Percentiles rank a stretch among this genome's conserved stretches.
Conservation (phyloP, 1,284 basidiomycete genomes). For the Erythrobasidium hasegawianum region DNA sequence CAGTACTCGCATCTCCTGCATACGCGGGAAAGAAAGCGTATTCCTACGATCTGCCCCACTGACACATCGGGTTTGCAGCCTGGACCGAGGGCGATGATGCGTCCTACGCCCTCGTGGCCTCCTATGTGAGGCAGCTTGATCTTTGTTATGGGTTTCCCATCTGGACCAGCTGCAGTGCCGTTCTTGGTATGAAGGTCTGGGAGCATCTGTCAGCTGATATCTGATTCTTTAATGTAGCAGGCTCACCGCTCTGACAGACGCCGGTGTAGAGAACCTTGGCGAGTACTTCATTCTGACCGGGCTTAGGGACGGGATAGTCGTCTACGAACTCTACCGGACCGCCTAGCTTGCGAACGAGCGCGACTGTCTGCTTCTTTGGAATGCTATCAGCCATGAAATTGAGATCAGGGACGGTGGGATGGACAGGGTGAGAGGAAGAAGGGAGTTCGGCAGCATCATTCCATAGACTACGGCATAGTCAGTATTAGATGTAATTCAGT, state of each 20-base stretch:
- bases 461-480: too few relatives aligned
- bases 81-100: constrained; percentile 23
- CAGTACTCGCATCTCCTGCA: constrained; percentile 36
- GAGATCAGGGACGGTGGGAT: too few relatives aligned
- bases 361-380: constrained; percentile 6
- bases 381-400: not conserved
- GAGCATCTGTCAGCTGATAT: not conserved
- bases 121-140: constrained; percentile 17
- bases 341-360: constrained; percentile 6
- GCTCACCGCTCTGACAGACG: constrained; percentile 10
- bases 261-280: constrained; percentile 10
- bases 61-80: constrained; percentile 22
- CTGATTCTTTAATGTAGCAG: not conserved
- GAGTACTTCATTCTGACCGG: constrained; percentile 34
- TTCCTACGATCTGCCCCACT: constrained; percentile 31
- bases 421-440: constrained; percentile 36
- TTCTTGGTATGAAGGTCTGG: constrained; percentile 15
- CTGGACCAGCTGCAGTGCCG: constrained; percentile 7
- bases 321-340: constrained; percentile 15
- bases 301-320: constrained; percentile 30
- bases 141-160: constrained; percentile 13
- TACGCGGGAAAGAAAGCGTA: constrained; percentile 31
- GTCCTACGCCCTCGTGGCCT: constrained; percentile 37
- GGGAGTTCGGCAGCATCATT: constrained; percentile 19
- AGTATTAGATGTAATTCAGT: too few relatives aligned